Evolutionary conservation across 768 basidiomycete species (phyloP), one percentile per base, ranked within the genome.

Genomic region (Agaricus blazei): DNA sequence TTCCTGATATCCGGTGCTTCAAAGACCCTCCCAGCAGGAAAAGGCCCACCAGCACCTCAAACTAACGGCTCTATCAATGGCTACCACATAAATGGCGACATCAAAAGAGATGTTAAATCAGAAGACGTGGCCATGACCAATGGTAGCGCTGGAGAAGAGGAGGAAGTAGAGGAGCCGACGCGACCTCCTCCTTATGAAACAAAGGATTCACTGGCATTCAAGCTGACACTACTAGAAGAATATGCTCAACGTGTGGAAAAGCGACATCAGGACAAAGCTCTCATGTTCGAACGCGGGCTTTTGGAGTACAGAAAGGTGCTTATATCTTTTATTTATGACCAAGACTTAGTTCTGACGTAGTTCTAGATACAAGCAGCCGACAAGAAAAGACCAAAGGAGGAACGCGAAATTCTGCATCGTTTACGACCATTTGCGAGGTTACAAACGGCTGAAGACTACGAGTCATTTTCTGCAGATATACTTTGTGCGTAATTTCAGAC

Each of bases 301-400:
- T 74, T 96, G 46, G 93, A 97, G 62, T 93, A 96, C 67, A 98
- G 95, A 70, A 93, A 94, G 85, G 95, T 93, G 57, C 49, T 78
- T 58, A 31, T 44, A 23, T 41, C 40, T 14, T n/a, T 9, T 42
- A 23, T 31, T 34, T 45, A 23, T 19, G 23, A 29, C 41, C 49
- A 48, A 48, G 34, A 12, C 34, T 49, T 49, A 6, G n/a, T 44
- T 55, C 28, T 51, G 27, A 52, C 58, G 60, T 52, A 58, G 48
- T 31, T 48, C 37, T 19, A 97, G 96, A 88, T 93, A 75, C 86
- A 90, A 78, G 90, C 91, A 9, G 79, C 81, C 2, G 96, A 99
- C 61, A 90, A 95, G 73, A 98, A 97, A 67, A 78, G 93, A 15
- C 81, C 82, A 7, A 87, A 89, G 62, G 96, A 98, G 59, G 95